These are phyloP conservation scores for Camellia japonica DNA, from an alignment of 148 eudicot genomes.

Conservation along the genomic window DNA sequence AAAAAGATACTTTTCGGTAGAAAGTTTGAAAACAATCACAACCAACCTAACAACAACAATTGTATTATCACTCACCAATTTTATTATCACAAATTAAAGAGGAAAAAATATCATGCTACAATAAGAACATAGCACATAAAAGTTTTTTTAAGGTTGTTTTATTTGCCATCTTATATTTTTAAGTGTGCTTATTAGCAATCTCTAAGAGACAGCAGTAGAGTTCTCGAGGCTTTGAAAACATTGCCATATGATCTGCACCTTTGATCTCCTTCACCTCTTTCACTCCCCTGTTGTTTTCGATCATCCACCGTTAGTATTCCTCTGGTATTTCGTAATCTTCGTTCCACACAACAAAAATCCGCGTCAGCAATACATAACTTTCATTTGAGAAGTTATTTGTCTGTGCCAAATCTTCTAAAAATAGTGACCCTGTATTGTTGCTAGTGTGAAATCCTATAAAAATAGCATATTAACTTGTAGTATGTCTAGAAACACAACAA, in stretches of 20 bases:
- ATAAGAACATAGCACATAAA: too few relatives aligned
- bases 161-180: background rate
- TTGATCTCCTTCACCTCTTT: constrained; percentile 31
- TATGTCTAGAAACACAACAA: too few relatives aligned
- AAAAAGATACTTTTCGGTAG: too few relatives aligned
- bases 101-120: too few relatives aligned
- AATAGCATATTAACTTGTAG: too few relatives aligned
- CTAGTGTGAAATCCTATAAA: constrained; percentile 41
- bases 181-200: constrained; percentile 22
- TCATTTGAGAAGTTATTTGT: constrained; percentile 25
- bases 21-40: too few relatives aligned
- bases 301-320: constrained; percentile 36
- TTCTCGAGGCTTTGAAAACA: constrained; percentile 39
- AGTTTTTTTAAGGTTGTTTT: too few relatives aligned
- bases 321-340: constrained; percentile 31
- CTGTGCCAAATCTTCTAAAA: constrained; percentile 39
- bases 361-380: constrained; percentile 39
- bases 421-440: constrained; percentile 27
- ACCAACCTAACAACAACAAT: too few relatives aligned
- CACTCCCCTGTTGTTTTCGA: constrained; percentile 20
- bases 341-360: constrained; percentile 29
- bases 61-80: too few relatives aligned
- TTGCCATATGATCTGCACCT: constrained; percentile 52
- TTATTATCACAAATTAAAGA: too few relatives aligned
- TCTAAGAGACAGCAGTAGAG: constrained; percentile 30